Evolutionary conservation across 192 early-diverging fungal genomes (phyloP).

Genomic region (Allomyces javanicus): DNA sequence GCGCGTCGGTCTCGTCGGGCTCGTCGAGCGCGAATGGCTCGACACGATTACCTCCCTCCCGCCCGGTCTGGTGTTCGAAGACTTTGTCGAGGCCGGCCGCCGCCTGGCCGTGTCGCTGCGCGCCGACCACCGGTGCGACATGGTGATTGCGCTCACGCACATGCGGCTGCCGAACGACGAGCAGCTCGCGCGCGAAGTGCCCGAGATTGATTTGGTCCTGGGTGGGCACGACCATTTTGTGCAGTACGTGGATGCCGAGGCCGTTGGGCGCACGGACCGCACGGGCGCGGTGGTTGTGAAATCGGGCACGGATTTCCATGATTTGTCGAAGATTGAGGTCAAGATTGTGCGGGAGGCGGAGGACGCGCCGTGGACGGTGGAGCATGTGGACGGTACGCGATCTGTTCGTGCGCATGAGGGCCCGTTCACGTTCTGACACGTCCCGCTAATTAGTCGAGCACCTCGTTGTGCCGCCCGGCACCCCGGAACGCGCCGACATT

Average conservation of each 20-base stretch:
- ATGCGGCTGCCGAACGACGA: conserved; percentile 51
- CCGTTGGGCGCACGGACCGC: background rate
- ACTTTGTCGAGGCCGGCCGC: conserved; percentile 26
- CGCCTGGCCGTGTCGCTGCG: conserved; percentile 16
- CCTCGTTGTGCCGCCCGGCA: conserved; percentile 15
- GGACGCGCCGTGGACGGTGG: too few relatives aligned
- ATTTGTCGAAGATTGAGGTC: background rate
- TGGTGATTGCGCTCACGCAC: conserved; percentile 52
- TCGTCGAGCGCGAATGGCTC: conserved; percentile 52
- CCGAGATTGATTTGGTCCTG: conserved; percentile 43
- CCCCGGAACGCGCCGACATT: conserved; percentile 17
- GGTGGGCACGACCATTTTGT: conserved; percentile 23
- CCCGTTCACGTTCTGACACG: too few relatives aligned
- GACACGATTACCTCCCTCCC: conserved; percentile 41
- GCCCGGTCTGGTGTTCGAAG: conserved; percentile 31
- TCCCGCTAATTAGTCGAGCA: too few relatives aligned
- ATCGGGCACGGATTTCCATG: background rate
- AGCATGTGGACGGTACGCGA: too few relatives aligned
- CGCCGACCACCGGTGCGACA: conserved; percentile 21
- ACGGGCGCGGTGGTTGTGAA: background rate
- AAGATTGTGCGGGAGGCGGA: too few relatives aligned
- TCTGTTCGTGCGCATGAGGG: too few relatives aligned
- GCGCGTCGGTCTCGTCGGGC: conserved; percentile 43
- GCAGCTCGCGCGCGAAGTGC: conserved; percentile 20
- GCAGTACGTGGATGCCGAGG: background rate